Conservation (phyloP, 345 rosid genomes). For the Aethionema arabicum region DNA sequence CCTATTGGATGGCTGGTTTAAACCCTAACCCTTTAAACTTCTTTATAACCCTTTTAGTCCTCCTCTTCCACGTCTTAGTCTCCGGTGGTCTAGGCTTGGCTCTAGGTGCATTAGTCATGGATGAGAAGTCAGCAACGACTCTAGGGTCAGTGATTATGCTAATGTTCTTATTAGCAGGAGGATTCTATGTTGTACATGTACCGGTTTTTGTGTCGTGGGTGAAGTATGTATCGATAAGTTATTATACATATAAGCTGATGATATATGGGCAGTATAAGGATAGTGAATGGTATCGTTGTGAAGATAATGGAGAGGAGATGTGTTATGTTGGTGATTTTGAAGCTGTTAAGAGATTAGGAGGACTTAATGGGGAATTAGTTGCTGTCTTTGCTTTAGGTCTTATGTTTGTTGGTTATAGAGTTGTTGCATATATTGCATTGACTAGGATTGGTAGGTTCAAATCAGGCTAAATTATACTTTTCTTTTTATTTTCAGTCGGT, state of each 20-base stretch:
- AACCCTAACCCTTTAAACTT: conserved; percentile 41
- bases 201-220: conserved; percentile 81
- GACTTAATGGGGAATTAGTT: conserved; percentile 42
- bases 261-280: conserved; percentile 73
- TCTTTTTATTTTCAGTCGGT: too few relatives aligned
- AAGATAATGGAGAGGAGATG: conserved; percentile 31
- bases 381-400: conserved; percentile 57
- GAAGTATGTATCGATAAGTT: conserved; percentile 75
- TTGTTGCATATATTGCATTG: conserved; percentile 79
- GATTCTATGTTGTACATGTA: conserved; percentile 82
- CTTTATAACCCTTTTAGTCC: conserved; percentile 44
- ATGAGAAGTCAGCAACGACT: conserved; percentile 79
- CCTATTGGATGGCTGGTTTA: conserved; percentile 77
- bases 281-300: conserved; percentile 64
- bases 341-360: conserved; percentile 49
- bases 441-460: conserved; percentile 43
- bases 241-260: conserved; percentile 78
- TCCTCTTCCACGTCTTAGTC: conserved; percentile 76
- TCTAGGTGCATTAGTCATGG: conserved; percentile 84
- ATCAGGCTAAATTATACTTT: conserved; percentile 17
- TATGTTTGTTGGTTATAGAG: conserved; percentile 83
- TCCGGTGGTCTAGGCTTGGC: conserved; percentile 90
- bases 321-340: conserved; percentile 76
- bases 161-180: conserved; percentile 71
- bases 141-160: conserved; percentile 94